Percentiles rank a stretch among this genome's conserved stretches.
Evolutionary conservation across 1,139 yeast species (phyloP).

Genomic region (Blastobotrys ciferrii): DNA sequence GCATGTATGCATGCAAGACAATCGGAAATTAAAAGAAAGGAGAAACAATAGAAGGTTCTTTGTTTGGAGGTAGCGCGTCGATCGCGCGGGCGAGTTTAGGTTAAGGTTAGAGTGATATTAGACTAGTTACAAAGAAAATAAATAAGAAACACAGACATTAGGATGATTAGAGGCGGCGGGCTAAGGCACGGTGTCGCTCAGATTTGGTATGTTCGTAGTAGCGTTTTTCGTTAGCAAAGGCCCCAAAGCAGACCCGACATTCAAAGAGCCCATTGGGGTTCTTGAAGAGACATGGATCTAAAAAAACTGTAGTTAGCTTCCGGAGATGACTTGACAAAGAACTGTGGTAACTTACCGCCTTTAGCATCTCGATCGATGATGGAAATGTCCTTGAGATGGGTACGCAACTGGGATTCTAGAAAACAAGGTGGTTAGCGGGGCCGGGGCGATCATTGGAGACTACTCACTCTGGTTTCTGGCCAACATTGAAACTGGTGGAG

Average conservation of each 20-base stretch:
- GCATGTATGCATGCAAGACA: not conserved
- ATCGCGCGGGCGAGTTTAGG: too few species aligned
- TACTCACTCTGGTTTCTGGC: conserved; percentile 1
- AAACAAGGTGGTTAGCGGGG: not conserved
- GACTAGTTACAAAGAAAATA: not conserved
- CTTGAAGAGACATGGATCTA: conserved; percentile 16
- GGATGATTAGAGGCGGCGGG: conserved; percentile 1
- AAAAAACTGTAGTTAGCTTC: too few species aligned
- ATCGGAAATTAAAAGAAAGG: not conserved
- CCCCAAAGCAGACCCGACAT: conserved; percentile 17
- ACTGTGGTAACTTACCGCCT: too few species aligned
- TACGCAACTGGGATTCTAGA: conserved; percentile 10
- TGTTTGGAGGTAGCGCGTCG: too few species aligned
- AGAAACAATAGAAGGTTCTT: too few species aligned
- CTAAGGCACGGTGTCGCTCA: conserved; percentile 12
- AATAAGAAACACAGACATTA: not conserved
- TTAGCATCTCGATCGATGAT: conserved; percentile 13
- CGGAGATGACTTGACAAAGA: too few species aligned
- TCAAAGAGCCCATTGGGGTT: conserved; percentile 17
- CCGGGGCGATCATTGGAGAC: not conserved
- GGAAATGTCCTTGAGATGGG: conserved; percentile 15
- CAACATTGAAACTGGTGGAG: not conserved
- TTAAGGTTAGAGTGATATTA: too few species aligned
- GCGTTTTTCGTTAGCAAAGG: conserved; percentile 17
- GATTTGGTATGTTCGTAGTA: conserved; percentile 17